Evolutionary conservation across 805 yeast genomes (phyloP), one percentile per base, ranked within the genome.

Genomic region (Spathaspora sp.): DNA sequence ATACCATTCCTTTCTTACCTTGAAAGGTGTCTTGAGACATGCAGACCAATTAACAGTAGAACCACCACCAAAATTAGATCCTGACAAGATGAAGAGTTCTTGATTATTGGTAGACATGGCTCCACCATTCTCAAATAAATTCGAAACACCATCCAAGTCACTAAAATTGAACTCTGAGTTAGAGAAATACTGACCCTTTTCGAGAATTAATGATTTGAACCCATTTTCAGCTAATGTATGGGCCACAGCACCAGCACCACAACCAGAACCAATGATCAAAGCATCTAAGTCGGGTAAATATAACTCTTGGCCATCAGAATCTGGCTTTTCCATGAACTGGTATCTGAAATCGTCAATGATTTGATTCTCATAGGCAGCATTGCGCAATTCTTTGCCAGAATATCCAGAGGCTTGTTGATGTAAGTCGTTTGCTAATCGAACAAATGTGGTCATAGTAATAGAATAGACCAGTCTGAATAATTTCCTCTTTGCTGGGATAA

Each of bases 21-120:
- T 68, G 61, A 73, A 76, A 1, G 81, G 80, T 0, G 84, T 77
- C 40, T 68, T 70, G 50, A 81, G 57, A 52, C 78, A 69, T 16
- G 84, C 83, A 11, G 79, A 73, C 85, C 85, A 81, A 64, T 81
- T 81, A 43, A 81, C 76, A 12, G 84, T 78, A 6, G 81, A 68
- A 6, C 85, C 85, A 12, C 85, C 85, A 6, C 85, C 85, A 50
- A 81, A 76, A 0, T 80, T 78, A 2, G 82, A 56, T 6, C 84
- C 85, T 0, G 84, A 82, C 44, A 79, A 59, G 2, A 78, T 54
- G 10, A 67, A 51, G 12, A 72, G 47, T 44, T 70, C 70, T 44
- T 67, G 69, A 54, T 71, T 73, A 7, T 40, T 49, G 8, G 76
- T 56, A n/a, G 69, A 48, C 2, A 79, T 5, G 1, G 60, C 47